Conservation (phyloP, 2,329 filamentous ascomycete species). For the Botrytis deweyae region DNA sequence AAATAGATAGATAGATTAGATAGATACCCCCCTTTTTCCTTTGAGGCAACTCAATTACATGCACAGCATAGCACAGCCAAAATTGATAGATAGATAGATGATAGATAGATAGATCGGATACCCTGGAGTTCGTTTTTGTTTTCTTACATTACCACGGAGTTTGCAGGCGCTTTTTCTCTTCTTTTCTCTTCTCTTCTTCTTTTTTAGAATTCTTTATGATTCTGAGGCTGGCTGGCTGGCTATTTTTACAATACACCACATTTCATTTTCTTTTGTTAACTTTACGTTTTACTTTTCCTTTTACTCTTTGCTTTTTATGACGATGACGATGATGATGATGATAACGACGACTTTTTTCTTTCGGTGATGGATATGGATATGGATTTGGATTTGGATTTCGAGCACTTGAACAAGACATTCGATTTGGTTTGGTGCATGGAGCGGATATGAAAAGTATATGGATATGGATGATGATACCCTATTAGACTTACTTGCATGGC, state of each 20-base stretch:
- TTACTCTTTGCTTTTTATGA: neutral
- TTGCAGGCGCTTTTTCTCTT: neutral
- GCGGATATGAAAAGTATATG: neutral
- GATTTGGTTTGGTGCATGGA: constrained; percentile 5
- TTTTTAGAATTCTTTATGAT: neutral
- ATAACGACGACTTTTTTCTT: neutral
- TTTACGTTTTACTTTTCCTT: neutral
- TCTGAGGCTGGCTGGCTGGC: neutral
- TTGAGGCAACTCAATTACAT: constrained; percentile 8
- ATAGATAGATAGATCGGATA: neutral
- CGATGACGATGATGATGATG: neutral
- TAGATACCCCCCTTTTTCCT: neutral
- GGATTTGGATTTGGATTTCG: neutral
- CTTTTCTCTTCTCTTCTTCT: neutral
- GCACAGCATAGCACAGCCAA: neutral
- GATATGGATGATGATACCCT: constrained; percentile 14
- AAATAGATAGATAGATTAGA: neutral
- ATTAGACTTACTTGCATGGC: neutral
- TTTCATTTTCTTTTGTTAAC: constrained; percentile 3
- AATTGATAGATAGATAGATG: neutral
- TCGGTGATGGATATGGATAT: neutral
- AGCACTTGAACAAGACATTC: neutral
- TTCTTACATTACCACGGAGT: neutral
- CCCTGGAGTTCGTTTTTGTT: constrained; percentile 7
- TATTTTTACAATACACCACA: neutral